Percentiles rank a stretch among this genome's conserved stretches.
Evolutionary conservation across 305 asterid genomes (phyloP).

Genomic region (Euphrasia arctica): DNA sequence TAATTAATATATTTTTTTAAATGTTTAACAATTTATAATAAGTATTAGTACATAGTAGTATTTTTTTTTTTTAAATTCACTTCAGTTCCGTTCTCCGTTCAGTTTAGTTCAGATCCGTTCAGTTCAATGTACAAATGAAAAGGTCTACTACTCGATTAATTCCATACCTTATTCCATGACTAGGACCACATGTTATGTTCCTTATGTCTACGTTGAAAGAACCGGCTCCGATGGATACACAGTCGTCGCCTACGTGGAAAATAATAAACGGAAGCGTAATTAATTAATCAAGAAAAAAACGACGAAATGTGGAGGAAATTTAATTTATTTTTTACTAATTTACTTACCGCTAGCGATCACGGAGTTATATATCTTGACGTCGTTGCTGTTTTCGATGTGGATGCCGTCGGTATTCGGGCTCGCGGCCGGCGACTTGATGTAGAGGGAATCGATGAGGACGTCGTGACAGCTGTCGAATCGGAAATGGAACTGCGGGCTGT

Average conservation of each 20-base stretch:
- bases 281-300: no score
- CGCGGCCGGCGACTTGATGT: conserved; percentile 51
- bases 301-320: background rate
- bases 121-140: no score
- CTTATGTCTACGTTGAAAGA: conserved; percentile 65
- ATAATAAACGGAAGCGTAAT: background rate
- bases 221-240: conserved; percentile 92
- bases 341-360: conserved; percentile 57
- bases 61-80: no score
- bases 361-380: conserved; percentile 65
- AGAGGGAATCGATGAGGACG: conserved; percentile 52
- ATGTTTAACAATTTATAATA: no score
- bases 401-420: conserved; percentile 97
- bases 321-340: conserved; percentile 4
- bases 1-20: no score
- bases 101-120: no score
- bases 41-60: no score
- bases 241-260: conserved; percentile 70
- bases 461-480: conserved; percentile 66
- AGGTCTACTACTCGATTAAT: no score
- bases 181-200: conserved; percentile 88
- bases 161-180: conserved; percentile 90
- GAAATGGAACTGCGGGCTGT: conserved; percentile 87
- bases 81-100: no score
- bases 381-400: conserved; percentile 66